A percentile compares a stretch with the other conserved stretches of the same genome.
phyloP scores from a whole-genome alignment of 192 early-diverging fungal genomes.

The Rhizoclosmatium globosum region DNA sequence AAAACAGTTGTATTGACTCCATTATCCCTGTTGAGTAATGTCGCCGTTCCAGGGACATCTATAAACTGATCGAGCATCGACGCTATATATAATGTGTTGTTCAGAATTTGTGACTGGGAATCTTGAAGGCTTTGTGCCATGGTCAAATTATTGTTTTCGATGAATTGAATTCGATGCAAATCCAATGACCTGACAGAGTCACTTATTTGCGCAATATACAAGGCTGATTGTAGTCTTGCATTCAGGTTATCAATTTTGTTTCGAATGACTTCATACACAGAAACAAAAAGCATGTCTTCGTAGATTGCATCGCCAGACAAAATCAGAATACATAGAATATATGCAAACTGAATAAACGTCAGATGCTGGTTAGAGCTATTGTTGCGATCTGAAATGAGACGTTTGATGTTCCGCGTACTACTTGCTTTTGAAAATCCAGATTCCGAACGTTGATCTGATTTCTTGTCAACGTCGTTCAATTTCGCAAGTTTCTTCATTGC shows the following conservation, averaged over 20 bases:
- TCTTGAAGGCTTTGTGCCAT: not conserved
- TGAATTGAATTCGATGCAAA: slow-evolving; percentile 6
- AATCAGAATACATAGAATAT: slow-evolving; percentile 39
- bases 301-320: slow-evolving; percentile 35
- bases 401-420: slow-evolving; percentile 28
- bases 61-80: not conserved
- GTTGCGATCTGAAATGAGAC: slow-evolving; percentile 40
- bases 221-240: not conserved
- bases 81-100: slow-evolving; percentile 23
- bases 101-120: not conserved
- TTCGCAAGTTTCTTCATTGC: not conserved
- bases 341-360: slow-evolving; percentile 30
- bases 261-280: slow-evolving; percentile 12
- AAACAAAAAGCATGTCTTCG: slow-evolving; percentile 27
- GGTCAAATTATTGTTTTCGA: not conserved
- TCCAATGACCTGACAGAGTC: slow-evolving; percentile 40
- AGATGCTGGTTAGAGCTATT: slow-evolving; percentile 40
- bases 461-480: not conserved
- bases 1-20: not conserved
- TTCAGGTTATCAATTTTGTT: slow-evolving; percentile 14
- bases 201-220: slow-evolving; percentile 23
- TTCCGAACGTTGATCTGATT: slow-evolving; percentile 6
- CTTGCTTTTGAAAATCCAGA: slow-evolving; percentile 24
- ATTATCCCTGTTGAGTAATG: not conserved
- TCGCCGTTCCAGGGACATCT: not conserved